Evolutionary conservation across 2,329 filamentous ascomycete genomes (phyloP).

Genomic region (Drechslerella stenobrocha): DNA sequence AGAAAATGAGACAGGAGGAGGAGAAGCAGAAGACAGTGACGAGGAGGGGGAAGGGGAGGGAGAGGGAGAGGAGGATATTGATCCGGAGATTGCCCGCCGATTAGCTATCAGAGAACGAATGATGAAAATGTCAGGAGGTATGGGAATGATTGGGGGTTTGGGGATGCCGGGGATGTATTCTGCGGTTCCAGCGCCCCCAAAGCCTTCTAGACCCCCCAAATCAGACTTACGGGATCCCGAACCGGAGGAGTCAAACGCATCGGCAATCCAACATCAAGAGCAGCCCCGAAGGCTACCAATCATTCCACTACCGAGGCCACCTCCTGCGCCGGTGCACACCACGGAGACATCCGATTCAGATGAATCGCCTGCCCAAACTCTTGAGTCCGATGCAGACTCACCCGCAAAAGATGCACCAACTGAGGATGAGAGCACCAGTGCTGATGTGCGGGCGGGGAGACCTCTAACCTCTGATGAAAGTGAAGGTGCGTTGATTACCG

Average conservation of each 20-base stretch:
- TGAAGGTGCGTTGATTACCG: conserved; percentile 28
- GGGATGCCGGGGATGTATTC: conserved; percentile 69
- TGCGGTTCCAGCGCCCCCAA: conserved; percentile 59
- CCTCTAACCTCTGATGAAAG: conserved; percentile 30
- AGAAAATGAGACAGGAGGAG: conserved; percentile 58
- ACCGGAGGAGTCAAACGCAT: conserved; percentile 15
- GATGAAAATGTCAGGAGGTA: conserved; percentile 97
- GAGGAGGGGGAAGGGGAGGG: conserved; percentile 55
- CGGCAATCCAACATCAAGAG: conserved; percentile 17
- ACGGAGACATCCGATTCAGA: conserved; percentile 17
- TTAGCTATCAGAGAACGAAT: conserved; percentile 91
- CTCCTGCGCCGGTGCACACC: neutral
- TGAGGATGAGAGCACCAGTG: conserved; percentile 25
- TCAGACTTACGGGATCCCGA: conserved; percentile 11
- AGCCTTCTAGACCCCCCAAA: conserved; percentile 21
- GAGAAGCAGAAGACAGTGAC: conserved; percentile 57
- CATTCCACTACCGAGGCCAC: conserved; percentile 27
- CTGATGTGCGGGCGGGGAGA: conserved; percentile 7
- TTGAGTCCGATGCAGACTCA: conserved; percentile 40
- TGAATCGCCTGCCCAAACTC: conserved; percentile 10
- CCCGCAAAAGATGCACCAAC: conserved; percentile 42
- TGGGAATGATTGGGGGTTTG: conserved; percentile 86
- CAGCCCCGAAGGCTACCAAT: conserved; percentile 40
- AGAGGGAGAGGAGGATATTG: conserved; percentile 62
- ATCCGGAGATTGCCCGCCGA: conserved; percentile 80